Percentiles rank a stretch among this genome's conserved stretches.
Conservation (phyloP, 495 filamentous ascomycete species). For the Chaetomidium leptoderma region DNA sequence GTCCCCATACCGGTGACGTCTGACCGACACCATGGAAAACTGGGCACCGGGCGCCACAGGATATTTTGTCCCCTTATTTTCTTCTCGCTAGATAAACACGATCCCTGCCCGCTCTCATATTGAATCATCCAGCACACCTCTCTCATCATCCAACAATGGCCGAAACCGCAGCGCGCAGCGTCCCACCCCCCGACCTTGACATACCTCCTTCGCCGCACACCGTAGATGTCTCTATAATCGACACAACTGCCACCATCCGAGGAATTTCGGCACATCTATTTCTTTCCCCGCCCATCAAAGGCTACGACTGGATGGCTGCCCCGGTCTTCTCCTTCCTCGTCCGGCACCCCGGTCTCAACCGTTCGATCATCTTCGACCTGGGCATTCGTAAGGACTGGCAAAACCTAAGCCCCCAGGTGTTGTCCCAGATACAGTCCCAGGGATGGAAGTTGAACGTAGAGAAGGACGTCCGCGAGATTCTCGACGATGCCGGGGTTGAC, state of each 20-base stretch:
- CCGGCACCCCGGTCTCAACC: slow-evolving; percentile 41
- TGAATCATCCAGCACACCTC: background rate
- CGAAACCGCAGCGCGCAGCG: background rate
- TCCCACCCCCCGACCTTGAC: slow-evolving; percentile 40
- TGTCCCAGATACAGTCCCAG: slow-evolving; percentile 20
- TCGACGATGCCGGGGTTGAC: slow-evolving; percentile 45
- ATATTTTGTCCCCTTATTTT: background rate
- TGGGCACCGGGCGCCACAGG: background rate
- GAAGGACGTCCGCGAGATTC: slow-evolving; percentile 48
- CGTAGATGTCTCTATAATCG: slow-evolving; percentile 54
- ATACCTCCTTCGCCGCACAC: slow-evolving; percentile 46
- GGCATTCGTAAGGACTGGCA: slow-evolving; percentile 51
- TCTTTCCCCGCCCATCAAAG: slow-evolving; percentile 42
- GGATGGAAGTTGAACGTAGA: slow-evolving; percentile 36
- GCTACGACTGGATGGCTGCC: slow-evolving; percentile 36
- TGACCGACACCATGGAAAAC: background rate
- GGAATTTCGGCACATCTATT: slow-evolving; percentile 34
- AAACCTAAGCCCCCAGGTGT: slow-evolving; percentile 39
- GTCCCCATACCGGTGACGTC: slow-evolving; percentile 1
- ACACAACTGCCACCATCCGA: slow-evolving; percentile 42
- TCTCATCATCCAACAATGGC: background rate
- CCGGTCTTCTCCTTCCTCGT: slow-evolving; percentile 55
- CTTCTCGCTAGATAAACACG: no score
- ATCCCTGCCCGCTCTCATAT: no score
- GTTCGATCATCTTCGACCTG: slow-evolving; percentile 55